These are phyloP conservation scores for Fraxinus latifolia DNA, from an alignment of 305 asterid genomes.

Conservation along the genomic window DNA sequence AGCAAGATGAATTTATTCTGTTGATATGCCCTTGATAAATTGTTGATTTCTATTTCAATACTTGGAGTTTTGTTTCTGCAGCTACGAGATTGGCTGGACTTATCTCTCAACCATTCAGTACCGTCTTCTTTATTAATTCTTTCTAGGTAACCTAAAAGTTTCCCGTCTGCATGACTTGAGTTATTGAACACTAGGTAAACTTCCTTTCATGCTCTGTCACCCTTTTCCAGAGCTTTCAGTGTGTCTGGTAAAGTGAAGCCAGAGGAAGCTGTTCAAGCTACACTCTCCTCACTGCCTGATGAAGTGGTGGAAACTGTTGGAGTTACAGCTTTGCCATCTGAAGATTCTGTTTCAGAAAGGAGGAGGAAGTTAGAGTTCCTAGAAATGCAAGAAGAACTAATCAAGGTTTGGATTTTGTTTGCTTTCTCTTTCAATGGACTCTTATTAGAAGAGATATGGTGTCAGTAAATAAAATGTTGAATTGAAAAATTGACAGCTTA, in stretches of 20 bases:
- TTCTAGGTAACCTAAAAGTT: slow-evolving; percentile 58
- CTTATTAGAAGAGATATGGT: slow-evolving; percentile 23
- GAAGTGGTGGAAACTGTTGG: slow-evolving; percentile 97
- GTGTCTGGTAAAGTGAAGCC: slow-evolving; percentile 88
- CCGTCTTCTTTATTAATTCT: slow-evolving; percentile 90
- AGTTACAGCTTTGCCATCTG: slow-evolving; percentile 82
- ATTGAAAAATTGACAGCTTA: slow-evolving; percentile 1
- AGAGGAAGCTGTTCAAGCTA: slow-evolving; percentile 96
- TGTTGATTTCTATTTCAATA: slow-evolving; percentile 1
- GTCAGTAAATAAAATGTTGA: slow-evolving; percentile 1
- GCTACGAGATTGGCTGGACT: slow-evolving; percentile 95
- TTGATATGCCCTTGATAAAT: slow-evolving; percentile 5
- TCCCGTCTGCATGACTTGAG: slow-evolving; percentile 24
- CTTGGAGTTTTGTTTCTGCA: slow-evolving; percentile 40
- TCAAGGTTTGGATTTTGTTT: slow-evolving; percentile 60
- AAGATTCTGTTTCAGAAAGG: slow-evolving; percentile 87
- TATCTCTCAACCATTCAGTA: slow-evolving; percentile 86
- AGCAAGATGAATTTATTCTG: slow-evolving; percentile 6
- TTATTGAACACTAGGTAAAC: slow-evolving; percentile 18
- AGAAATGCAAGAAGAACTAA: slow-evolving; percentile 95
- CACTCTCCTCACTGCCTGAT: slow-evolving; percentile 97
- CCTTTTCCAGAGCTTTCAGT: slow-evolving; percentile 68
- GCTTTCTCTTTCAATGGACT: slow-evolving; percentile 17
- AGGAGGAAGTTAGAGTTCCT: slow-evolving; percentile 92
- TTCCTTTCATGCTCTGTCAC: slow-evolving; percentile 22